These are phyloP conservation scores for Pichia inconspicua DNA, from an alignment of 1,139 yeast genomes.

Conservation along the genomic window DNA sequence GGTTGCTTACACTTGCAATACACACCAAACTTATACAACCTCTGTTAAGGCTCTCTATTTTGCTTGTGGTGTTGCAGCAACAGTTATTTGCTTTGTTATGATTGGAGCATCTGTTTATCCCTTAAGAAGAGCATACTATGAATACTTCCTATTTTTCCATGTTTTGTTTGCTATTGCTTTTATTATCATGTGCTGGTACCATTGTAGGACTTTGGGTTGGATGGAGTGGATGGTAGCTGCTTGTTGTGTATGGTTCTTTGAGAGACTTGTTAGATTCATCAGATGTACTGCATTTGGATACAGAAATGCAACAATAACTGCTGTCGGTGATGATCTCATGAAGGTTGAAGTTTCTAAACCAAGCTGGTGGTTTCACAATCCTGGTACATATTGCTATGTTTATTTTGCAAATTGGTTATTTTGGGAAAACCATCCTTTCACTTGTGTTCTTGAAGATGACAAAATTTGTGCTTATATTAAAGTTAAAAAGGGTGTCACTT, in stretches of 20 bases:
- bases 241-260: constrained; percentile 33
- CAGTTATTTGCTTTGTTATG: constrained; percentile 36
- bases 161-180: constrained; percentile 31
- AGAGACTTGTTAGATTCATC: constrained; percentile 30
- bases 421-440: constrained; percentile 37
- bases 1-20: constrained; percentile 17
- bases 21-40: constrained; percentile 6
- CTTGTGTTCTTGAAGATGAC: constrained; percentile 21
- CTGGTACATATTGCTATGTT: constrained; percentile 42
- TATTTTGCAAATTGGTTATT: constrained; percentile 29
- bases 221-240: constrained; percentile 36
- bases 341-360: constrained; percentile 36
- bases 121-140: constrained; percentile 42
- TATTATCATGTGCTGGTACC: constrained; percentile 35
- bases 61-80: constrained; percentile 31
- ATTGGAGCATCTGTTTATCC: constrained; percentile 37
- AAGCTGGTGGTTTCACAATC: constrained; percentile 27
- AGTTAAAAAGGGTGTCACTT: constrained; percentile 29
- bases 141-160: constrained; percentile 32
- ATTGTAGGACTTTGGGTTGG: constrained; percentile 35
- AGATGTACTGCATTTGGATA: constrained; percentile 33
- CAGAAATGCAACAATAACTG: constrained; percentile 21
- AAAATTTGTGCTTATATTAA: constrained; percentile 28
- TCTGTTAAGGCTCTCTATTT: constrained; percentile 28
- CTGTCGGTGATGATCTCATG: constrained; percentile 31